phyloP scores from a whole-genome alignment of 306 rosid species.

The Vachellia pachyceras region DNA sequence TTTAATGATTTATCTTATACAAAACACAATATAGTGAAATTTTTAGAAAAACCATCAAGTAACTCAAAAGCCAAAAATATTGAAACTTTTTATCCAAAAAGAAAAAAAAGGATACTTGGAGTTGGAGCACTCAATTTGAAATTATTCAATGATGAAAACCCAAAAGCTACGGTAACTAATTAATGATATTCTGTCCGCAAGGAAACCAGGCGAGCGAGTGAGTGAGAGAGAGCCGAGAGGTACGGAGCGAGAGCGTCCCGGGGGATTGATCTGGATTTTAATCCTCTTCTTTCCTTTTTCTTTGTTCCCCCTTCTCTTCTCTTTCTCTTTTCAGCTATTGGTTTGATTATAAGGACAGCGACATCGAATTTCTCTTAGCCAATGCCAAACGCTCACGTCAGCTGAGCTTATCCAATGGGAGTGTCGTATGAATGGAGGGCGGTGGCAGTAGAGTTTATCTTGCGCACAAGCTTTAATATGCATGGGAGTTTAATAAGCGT shows the following conservation, averaged over 20 bases:
- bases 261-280: too few species aligned
- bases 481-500: too few species aligned
- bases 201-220: too few species aligned
- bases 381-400: not conserved
- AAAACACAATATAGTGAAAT: not conserved
- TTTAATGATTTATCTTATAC: not conserved
- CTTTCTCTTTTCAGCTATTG: not conserved
- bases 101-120: not conserved
- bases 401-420: not conserved
- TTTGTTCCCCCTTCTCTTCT: too few species aligned
- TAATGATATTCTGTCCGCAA: not conserved
- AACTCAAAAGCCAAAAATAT: not conserved
- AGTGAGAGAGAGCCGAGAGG: too few species aligned
- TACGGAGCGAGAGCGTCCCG: too few species aligned
- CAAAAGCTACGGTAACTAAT: not conserved
- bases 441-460: not conserved
- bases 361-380: not conserved
- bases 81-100: not conserved
- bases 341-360: not conserved
- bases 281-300: too few species aligned
- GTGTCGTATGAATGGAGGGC: not conserved
- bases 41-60: not conserved
- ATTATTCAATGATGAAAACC: not conserved
- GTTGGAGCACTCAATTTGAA: not conserved
- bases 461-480: too few species aligned